phyloP scores from a whole-genome alignment of 2,329 filamentous ascomycete genomes.

The Neopestalotiopsis sp. region DNA sequence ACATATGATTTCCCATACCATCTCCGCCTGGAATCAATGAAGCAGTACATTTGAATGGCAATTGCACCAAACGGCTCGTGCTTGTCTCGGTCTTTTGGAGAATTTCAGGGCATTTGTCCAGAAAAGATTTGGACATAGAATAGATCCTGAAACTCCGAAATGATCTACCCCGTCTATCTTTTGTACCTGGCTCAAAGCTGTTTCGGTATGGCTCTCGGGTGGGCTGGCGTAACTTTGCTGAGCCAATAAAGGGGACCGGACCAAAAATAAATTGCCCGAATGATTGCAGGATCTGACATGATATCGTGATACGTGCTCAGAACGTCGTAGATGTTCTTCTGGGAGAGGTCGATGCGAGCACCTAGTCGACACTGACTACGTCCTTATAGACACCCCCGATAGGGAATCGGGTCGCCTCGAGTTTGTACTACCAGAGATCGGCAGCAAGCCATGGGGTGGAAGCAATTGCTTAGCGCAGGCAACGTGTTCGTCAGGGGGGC shows the following conservation, averaged over 20 bases:
- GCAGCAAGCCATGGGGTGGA: constrained; percentile 12
- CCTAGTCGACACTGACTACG: background rate
- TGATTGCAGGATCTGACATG: constrained; percentile 1
- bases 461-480: constrained; percentile 12
- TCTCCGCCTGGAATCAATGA: background rate
- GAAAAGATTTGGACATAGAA: too few species aligned
- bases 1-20: background rate
- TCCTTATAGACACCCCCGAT: background rate
- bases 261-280: constrained; percentile 1
- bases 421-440: constrained; percentile 16
- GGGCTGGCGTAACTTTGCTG: background rate
- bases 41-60: background rate
- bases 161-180: too few species aligned
- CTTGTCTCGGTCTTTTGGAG: background rate
- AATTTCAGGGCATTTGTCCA: too few species aligned
- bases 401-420: background rate
- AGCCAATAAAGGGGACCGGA: background rate
- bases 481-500: constrained; percentile 17
- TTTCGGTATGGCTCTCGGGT: background rate
- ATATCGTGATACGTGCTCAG: background rate
- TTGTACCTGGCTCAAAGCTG: too few species aligned
- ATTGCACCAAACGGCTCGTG: background rate
- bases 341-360: background rate
- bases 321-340: background rate
- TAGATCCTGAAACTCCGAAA: too few species aligned